phyloP scores from a whole-genome alignment of 345 rosid species.

The Syzygium aromaticum region DNA sequence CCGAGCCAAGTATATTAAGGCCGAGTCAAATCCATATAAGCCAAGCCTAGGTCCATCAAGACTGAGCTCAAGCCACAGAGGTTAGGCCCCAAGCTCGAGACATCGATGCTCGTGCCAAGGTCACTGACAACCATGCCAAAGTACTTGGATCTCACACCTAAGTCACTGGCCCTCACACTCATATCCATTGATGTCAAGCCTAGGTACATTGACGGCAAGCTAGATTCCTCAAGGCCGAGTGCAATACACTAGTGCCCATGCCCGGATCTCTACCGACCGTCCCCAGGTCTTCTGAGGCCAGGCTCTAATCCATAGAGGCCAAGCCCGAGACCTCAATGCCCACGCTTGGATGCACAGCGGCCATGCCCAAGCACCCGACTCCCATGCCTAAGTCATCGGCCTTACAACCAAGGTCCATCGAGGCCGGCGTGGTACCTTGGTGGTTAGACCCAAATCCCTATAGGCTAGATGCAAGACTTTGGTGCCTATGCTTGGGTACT shows the following conservation, averaged over 20 bases:
- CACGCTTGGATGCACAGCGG: neutral
- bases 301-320: neutral
- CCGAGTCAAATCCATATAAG: neutral
- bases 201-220: accelerated
- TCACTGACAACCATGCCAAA: neutral
- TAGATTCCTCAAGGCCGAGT: neutral
- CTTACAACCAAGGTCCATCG: neutral
- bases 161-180: neutral
- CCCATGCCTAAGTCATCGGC: neutral
- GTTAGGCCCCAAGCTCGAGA: accelerated
- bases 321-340: accelerated
- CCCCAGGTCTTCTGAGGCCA: neutral
- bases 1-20: neutral
- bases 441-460: accelerated
- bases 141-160: neutral
- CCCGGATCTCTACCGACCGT: neutral
- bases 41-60: accelerated
- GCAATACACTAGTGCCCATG: accelerated
- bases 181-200: neutral
- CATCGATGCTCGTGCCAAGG: neutral
- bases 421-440: neutral
- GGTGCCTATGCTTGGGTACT: neutral
- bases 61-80: neutral
- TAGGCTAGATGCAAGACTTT: neutral
- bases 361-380: neutral